Base-by-base conservation (phyloP, 352 stramenopile species). In the Phytophthora pisi region DNA sequence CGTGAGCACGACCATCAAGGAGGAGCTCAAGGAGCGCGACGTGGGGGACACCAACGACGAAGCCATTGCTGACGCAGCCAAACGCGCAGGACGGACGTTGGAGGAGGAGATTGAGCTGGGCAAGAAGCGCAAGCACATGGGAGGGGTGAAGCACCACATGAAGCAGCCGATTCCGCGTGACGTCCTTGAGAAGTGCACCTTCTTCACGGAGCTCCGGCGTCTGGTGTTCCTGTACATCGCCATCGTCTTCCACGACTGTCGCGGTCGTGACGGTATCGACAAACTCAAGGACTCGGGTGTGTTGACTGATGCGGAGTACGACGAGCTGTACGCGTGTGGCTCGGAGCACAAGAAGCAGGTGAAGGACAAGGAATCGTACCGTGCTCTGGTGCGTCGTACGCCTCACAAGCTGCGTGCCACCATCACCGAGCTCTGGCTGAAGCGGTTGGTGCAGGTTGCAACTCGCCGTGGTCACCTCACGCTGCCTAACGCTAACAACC, bases 141-240 rank as follows among this genome's bases (percentile, higher is more conserved):
- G 52, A 26, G 42, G 36, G 31, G 57, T 5, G 4, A 50, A 50
- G 24, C 28, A 46, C 15, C 51, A 38, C 61, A 65, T 62, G 51
- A 42, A 23, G 30, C 31, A 63, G 46, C 56, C 65, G n/a, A 86
- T 90, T 28, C 66, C 82, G 18, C 71, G 65, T 10, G 80, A 87
- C 28, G 68, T 81, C 1, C 42, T 90, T 3, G 82, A 90, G 61
- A 90, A 90, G 61, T 90, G 79, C 54, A 86, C 79, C 28, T 90
- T 92, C 65, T 88, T 89, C 70, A 84, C 72, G 0, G 84, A 92
- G 50, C 52, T 92, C 15, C 84, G 84, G 7, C 84, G 84, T 7
- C 77, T 92, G 28, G 84, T 92, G 59, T 92, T 90, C 47, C 54
- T 92, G 36, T 92, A 92, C 68, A 89, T 92, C 36, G 81, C 84